Base-by-base conservation (phyloP, 2,329 filamentous ascomycete species). In the Pezicula radicicola region DNA sequence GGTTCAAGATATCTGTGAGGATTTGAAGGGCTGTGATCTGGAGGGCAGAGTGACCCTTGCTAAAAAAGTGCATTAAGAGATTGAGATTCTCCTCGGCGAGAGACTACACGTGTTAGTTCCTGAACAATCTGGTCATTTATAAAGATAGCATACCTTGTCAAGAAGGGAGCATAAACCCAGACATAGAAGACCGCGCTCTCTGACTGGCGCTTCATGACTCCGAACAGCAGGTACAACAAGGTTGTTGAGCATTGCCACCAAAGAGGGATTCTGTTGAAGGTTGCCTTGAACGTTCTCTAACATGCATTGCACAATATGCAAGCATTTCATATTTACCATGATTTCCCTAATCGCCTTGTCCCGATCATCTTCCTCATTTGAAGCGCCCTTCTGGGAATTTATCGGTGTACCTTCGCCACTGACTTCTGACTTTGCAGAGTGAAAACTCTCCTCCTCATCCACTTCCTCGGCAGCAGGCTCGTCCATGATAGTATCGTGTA, bases 201-300 rank as follows among this genome's bases (percentile, higher is more conserved):
- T 84, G 42, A 99, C 91, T 1, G 92, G 91, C 5, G 91, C 89
- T 66, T 97, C 92, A 61, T 96, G 91, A 64, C 89, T 94, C 59
- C 93, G 86, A 15, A 99, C 93, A 27, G 94, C 94, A 6, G 94
- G 94, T 2, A 99, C 91, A 41, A 99, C 90, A 8, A 99, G 80
- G 59, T 94, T 97, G 75, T 99, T 97, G 46, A 99, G 78, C 88
- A 97, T 97, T n/a, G 89, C 89, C 4, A 96, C 90, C n/a, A 97
- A 74, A 65, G 96, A 88, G 52, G 88, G 85, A 67, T 96, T 96
- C 60, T 92, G 83, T 70, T 97, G 91, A 36, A 97, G 76, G 63
- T 89, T 89, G 55, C 91, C 90, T 49, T 89, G 81, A 9, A 99
- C 90, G 65, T 97, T 96, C 66, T 95, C 86, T 48, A 99, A 80